Evolutionary conservation across 306 rosid species (phyloP).

Genomic region (Psophocarpus tetragonolobus): DNA sequence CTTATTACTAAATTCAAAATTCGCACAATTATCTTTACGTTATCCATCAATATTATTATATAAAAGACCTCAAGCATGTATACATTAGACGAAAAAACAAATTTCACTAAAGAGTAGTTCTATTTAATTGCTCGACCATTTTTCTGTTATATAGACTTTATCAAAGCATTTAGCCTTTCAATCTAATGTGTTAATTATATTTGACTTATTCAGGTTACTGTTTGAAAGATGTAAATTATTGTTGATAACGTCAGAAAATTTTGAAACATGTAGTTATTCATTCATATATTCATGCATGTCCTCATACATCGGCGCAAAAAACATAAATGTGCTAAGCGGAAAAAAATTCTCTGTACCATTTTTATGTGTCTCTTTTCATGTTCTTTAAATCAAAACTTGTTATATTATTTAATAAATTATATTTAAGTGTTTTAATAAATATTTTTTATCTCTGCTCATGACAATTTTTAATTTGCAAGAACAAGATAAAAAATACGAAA

Average conservation of each 20-base stretch:
- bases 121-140: neutral
- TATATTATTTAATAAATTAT: too few species aligned
- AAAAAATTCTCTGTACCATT: too few species aligned
- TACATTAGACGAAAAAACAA: too few species aligned
- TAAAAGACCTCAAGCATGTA: too few species aligned
- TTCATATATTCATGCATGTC: neutral
- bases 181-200: neutral
- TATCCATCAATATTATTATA: neutral
- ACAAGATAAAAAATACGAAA: too few species aligned
- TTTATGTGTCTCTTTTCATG: too few species aligned
- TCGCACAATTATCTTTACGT: neutral
- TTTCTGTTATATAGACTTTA: neutral
- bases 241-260: conserved; percentile 2
- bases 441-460: too few species aligned
- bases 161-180: too few species aligned
- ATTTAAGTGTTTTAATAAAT: too few species aligned
- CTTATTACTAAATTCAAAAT: neutral
- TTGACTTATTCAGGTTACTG: neutral
- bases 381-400: too few species aligned
- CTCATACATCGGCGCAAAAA: conserved; percentile 26
- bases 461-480: too few species aligned
- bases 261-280: neutral
- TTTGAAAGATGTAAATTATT: conserved; percentile 3
- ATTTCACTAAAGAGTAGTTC: too few species aligned
- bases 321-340: neutral